These are phyloP conservation scores for Cyberlindnera euphorbiae DNA, from an alignment of 805 yeast genomes.

Conservation along the genomic window DNA sequence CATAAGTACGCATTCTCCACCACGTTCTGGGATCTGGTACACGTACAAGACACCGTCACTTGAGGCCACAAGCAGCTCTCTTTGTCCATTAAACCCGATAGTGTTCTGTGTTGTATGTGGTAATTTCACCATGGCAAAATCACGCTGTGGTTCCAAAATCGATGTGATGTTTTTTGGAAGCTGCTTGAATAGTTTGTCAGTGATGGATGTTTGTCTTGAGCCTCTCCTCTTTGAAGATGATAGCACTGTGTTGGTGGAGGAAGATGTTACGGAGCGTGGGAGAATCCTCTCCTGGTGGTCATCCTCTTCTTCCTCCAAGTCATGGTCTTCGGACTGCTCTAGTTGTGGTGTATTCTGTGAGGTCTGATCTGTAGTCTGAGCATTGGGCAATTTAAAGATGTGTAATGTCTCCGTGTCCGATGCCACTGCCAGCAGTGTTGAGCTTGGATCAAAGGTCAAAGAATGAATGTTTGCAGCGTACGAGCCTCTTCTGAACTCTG, in stretches of 20 bases:
- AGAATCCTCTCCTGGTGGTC: slow-evolving; percentile 12
- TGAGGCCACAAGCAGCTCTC: slow-evolving; percentile 19
- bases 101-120: slow-evolving; percentile 11
- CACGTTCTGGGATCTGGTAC: slow-evolving; percentile 54
- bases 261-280: slow-evolving; percentile 5
- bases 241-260: no score
- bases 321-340: not conserved
- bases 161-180: slow-evolving; percentile 35
- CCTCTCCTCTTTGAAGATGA: no score
- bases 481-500: slow-evolving; percentile 80
- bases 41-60: slow-evolving; percentile 49
- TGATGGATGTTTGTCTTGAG: slow-evolving; percentile 19
- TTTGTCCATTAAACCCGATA: slow-evolving; percentile 17
- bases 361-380: no score
- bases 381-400: slow-evolving; percentile 53
- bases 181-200: slow-evolving; percentile 24
- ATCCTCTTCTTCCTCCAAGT: slow-evolving; percentile 6
- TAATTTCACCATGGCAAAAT: slow-evolving; percentile 55
- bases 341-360: no score
- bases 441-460: slow-evolving; percentile 46
- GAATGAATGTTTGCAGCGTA: slow-evolving; percentile 53
- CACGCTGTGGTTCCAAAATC: slow-evolving; percentile 60
- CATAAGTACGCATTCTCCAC: slow-evolving; percentile 61
- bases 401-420: slow-evolving; percentile 65
- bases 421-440: slow-evolving; percentile 48